A percentile compares a stretch with the other conserved stretches of the same genome.
phyloP scores from a whole-genome alignment of 2,329 filamentous ascomycete genomes.

The Tolypocladium inflatum region DNA sequence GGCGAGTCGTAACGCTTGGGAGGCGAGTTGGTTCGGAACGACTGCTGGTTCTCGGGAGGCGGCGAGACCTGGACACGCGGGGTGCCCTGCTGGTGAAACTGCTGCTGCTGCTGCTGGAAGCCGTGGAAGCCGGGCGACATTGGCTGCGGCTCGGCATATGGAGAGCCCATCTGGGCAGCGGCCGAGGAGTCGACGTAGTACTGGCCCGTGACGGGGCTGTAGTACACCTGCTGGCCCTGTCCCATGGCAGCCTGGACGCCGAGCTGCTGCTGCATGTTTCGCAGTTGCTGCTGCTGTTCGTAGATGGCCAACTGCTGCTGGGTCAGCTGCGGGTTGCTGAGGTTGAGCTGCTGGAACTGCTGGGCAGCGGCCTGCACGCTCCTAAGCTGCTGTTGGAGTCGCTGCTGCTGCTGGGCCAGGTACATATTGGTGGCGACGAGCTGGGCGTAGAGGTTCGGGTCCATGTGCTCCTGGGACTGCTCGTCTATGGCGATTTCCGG shows the following conservation, averaged over 20 bases:
- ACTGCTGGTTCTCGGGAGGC: constrained; percentile 50
- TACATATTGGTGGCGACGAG: constrained; percentile 86
- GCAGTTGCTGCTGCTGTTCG: constrained; percentile 32
- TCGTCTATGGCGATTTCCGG: constrained; percentile 69
- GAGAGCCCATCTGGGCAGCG: constrained; percentile 27
- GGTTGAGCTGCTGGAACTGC: constrained; percentile 68
- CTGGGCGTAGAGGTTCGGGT: constrained; percentile 79
- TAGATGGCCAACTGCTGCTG: constrained; percentile 40
- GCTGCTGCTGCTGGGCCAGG: constrained; percentile 88
- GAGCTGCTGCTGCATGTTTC: constrained; percentile 30
- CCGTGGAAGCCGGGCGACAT: constrained; percentile 22
- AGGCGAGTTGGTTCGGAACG: constrained; percentile 54
- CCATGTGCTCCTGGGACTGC: constrained; percentile 63
- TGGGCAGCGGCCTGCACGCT: constrained; percentile 75
- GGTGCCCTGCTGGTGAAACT: constrained; percentile 37
- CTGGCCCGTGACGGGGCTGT: constrained; percentile 79
- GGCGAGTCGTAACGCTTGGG: constrained; percentile 61
- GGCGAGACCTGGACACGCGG: constrained; percentile 78
- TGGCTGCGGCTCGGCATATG: constrained; percentile 36
- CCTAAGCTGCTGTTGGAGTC: constrained; percentile 85
- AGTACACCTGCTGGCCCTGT: constrained; percentile 71
- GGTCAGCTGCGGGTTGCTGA: constrained; percentile 43
- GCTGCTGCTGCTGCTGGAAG: constrained; percentile 33
- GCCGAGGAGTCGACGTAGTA: constrained; percentile 66
- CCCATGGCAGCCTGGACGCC: constrained; percentile 25